These are phyloP conservation scores for Carallia brachiata DNA, from an alignment of 345 rosid genomes.

Conservation along the genomic window DNA sequence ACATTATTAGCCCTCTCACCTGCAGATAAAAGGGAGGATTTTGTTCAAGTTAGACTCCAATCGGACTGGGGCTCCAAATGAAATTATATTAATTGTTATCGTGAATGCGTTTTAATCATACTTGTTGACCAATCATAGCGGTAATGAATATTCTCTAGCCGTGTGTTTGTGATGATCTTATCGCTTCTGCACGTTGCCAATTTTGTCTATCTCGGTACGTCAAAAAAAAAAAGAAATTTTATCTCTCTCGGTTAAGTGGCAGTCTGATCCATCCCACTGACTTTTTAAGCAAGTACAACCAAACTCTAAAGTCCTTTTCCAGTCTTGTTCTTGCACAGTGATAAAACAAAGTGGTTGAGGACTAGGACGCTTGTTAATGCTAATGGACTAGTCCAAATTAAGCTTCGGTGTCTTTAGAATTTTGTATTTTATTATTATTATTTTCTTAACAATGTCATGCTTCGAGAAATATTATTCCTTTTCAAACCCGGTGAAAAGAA, in stretches of 20 bases:
- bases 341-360: background rate
- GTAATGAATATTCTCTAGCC: conserved; percentile 12
- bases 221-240: background rate
- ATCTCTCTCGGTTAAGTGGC: background rate
- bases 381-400: background rate
- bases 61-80: conserved; percentile 19
- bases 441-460: background rate
- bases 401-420: background rate
- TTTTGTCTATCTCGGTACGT: background rate
- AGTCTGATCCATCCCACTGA: conserved; percentile 6
- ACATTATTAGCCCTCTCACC: conserved; percentile 16
- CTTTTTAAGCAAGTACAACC: conserved; percentile 9
- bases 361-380: background rate
- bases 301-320: background rate
- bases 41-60: conserved; percentile 9
- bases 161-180: conserved; percentile 7
- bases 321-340: background rate
- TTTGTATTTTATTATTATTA: too few species aligned
- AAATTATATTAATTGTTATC: conserved; percentile 3
- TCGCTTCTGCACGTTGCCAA: conserved; percentile 3
- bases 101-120: background rate
- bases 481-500: too few species aligned
- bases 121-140: conserved; percentile 15
- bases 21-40: conserved; percentile 36
- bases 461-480: background rate